A percentile compares a stretch with the other conserved stretches of the same genome.
Conservation (phyloP, 176 grass and related monocot genomes). For the Avena eriantha region DNA sequence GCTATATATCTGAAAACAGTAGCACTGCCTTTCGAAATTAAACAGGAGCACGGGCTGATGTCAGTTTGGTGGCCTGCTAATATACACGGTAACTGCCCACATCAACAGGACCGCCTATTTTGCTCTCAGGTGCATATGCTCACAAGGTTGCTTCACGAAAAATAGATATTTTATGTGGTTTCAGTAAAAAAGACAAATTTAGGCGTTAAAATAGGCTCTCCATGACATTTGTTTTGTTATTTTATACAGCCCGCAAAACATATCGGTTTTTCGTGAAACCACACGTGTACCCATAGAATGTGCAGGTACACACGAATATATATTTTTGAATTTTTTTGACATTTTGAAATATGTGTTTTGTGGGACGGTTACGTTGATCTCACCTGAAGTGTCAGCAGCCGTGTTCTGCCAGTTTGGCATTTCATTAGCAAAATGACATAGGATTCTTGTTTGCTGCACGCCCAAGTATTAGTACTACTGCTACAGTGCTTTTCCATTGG, state of each 20-base stretch:
- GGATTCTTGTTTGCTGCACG: neutral
- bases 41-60: neutral
- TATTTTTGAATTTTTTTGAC: too few species aligned
- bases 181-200: too few species aligned
- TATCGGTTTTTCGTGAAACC: too few species aligned
- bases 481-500: neutral
- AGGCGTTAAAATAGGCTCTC: too few species aligned
- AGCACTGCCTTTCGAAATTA: neutral
- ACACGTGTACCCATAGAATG: too few species aligned
- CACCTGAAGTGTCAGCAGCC: neutral
- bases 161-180: too few species aligned
- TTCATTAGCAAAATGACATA: neutral
- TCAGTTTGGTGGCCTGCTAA: neutral
- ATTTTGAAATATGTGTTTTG: neutral
- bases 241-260: too few species aligned
- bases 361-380: neutral
- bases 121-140: too few species aligned
- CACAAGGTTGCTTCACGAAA: too few species aligned
- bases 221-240: too few species aligned
- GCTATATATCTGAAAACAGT: neutral
- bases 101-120: too few species aligned
- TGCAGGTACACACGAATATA: too few species aligned
- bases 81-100: neutral
- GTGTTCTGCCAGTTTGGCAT: neutral
- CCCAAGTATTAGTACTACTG: neutral